A percentile compares a stretch with the other conserved stretches of the same genome.
These are phyloP conservation scores for Kandelia obovata DNA, from an alignment of 345 rosid genomes.

Conservation along the genomic window DNA sequence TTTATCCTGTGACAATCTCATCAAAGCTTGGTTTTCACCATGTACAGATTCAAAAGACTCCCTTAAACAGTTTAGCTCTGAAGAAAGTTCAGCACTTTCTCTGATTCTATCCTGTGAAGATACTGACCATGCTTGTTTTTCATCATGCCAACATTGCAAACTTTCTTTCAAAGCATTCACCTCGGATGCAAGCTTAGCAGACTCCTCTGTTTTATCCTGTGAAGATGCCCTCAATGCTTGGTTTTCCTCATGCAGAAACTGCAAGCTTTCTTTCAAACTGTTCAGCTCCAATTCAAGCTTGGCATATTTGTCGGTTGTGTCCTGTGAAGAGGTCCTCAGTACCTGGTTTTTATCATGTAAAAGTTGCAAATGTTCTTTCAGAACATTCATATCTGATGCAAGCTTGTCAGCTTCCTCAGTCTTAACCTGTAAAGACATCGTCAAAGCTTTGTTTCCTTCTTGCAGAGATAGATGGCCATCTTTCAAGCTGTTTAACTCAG, in stretches of 20 bases:
- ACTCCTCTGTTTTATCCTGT: slow-evolving; percentile 14
- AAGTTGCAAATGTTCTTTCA: slow-evolving; percentile 22
- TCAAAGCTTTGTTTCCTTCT: slow-evolving; percentile 20
- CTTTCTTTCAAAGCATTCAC: slow-evolving; percentile 14
- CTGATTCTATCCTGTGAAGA: slow-evolving; percentile 15
- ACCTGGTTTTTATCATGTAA: slow-evolving; percentile 18
- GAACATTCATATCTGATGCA: slow-evolving; percentile 13
- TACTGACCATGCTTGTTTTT: slow-evolving; percentile 15
- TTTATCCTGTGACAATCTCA: slow-evolving; percentile 2
- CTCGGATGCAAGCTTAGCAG: slow-evolving; percentile 15
- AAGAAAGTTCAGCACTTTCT: slow-evolving; percentile 12
- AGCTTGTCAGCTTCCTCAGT: slow-evolving; percentile 23
- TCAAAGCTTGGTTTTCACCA: slow-evolving; percentile 16
- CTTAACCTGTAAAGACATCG: slow-evolving; percentile 8
- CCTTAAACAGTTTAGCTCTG: slow-evolving; percentile 16
- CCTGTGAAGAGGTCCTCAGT: slow-evolving; percentile 10
- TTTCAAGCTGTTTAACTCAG: slow-evolving; percentile 18
- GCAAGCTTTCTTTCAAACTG: slow-evolving; percentile 16
- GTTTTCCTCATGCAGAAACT: slow-evolving; percentile 21
- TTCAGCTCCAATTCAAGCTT: slow-evolving; percentile 17
- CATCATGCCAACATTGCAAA: slow-evolving; percentile 14
- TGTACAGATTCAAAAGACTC: slow-evolving; percentile 9
- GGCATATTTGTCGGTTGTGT: slow-evolving; percentile 12
- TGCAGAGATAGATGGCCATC: slow-evolving; percentile 15
- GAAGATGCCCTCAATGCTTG: slow-evolving; percentile 12